phyloP scores from a whole-genome alignment of 140 eudicot species.

The Ambrosia hybrid region DNA sequence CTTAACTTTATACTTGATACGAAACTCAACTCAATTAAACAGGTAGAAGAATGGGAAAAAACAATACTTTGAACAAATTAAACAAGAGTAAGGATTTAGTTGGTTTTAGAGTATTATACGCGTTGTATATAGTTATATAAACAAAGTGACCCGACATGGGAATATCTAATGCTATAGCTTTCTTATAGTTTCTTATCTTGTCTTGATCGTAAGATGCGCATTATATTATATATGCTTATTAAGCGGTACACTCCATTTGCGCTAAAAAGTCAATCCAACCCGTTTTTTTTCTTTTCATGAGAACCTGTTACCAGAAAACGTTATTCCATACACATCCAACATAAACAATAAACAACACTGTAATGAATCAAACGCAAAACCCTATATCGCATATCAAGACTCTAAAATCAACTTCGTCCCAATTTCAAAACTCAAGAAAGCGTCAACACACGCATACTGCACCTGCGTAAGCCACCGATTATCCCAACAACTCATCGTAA shows the following conservation, averaged over 20 bases:
- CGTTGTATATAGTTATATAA: constrained; percentile 3
- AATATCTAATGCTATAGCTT: constrained; percentile 3
- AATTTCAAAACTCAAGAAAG: constrained; percentile 37
- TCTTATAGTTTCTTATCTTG: constrained; percentile 2
- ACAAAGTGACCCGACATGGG: neutral
- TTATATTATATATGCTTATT: neutral
- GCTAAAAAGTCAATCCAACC: no score
- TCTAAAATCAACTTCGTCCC: constrained; percentile 22
- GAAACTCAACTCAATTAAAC: constrained; percentile 40
- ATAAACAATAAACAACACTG: no score
- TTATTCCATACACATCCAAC: no score
- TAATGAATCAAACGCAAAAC: no score
- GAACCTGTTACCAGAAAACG: no score
- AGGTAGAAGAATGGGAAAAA: constrained; percentile 78
- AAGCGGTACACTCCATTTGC: no score
- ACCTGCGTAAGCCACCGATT: constrained; percentile 36
- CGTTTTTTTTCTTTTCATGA: no score
- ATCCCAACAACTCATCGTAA: constrained; percentile 54
- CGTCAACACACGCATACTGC: constrained; percentile 48
- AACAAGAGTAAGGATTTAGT: neutral
- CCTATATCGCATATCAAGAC: neutral
- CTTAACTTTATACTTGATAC: constrained; percentile 43
- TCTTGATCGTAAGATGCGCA: neutral
- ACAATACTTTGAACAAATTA: constrained; percentile 46
- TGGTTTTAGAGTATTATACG: neutral